Base-by-base conservation (phyloP, 768 basidiomycete genomes). In the Trametes elegans region DNA sequence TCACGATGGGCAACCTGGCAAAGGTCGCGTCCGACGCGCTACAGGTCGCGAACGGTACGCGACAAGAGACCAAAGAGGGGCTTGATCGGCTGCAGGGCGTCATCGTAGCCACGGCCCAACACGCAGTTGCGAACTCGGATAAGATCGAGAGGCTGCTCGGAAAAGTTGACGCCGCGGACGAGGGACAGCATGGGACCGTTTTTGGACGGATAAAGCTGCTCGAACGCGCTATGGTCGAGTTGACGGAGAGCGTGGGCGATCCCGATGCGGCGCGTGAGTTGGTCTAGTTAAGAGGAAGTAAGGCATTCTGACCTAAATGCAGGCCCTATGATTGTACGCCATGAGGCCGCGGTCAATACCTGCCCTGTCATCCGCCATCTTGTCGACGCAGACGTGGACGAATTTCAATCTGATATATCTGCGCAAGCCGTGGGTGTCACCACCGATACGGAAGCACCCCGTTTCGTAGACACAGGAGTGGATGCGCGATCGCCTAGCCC, bases 191-290 rank as follows among this genome's bases (percentile, higher is more conserved):
- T 32, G 19, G 21, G 45, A 49, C 57, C 11, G 35, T 62, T 1
- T 32, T 57, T 8, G 49, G 42, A 0, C 46, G 58, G 13, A 44
- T 59, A 7, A 34, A 43, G 16, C 39, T 34, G 23, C 26, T 62
- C 4, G 58, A 62, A 23, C 47, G 43, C 19, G 44, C 53, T 2
- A 27, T 62, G 18, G 32, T 40, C 14, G 58, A 62, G 27, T 35
- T 62, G n/a, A 28, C 49, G 3, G 61, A 62, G 41, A 53, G 34
- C 10, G 41, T 57, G 13, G 42, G 55, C 19, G 61, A 62, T 31
- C 61, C 61, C 19, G 52, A 59, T 10, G 58, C 61, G 7, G 61
- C 57, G 6, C 46, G 58, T 53, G 26, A 43, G 53, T 48, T 5
- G 3, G 8, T 13, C 18, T 7, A 27, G 23, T 24, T 18, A 8